These are phyloP conservation scores for Didymella keratinophila DNA, from an alignment of 2,329 filamentous ascomycete species.

Conservation along the genomic window DNA sequence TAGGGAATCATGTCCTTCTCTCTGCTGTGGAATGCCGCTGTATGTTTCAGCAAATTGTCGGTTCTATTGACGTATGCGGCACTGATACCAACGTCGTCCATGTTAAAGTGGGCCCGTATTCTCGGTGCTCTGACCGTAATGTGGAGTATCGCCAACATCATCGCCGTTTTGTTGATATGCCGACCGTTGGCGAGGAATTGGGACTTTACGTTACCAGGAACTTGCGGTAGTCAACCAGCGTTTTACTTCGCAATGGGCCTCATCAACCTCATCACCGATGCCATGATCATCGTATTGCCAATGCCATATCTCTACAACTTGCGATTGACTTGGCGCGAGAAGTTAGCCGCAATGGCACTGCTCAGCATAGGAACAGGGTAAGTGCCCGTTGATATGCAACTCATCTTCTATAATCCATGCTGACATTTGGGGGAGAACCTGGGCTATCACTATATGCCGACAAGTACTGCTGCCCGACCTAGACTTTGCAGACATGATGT, in stretches of 20 bases:
- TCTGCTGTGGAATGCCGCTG: slow-evolving; percentile 31
- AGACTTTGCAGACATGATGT: slow-evolving; percentile 30
- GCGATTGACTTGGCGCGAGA: slow-evolving; percentile 21
- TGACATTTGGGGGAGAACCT: slow-evolving; percentile 4
- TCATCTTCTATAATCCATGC: slow-evolving; percentile 24
- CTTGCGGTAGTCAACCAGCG: slow-evolving; percentile 26
- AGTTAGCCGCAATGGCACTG: slow-evolving; percentile 26
- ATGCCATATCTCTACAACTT: slow-evolving; percentile 33
- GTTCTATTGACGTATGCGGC: slow-evolving; percentile 31
- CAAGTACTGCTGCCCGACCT: slow-evolving; percentile 23
- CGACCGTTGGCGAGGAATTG: slow-evolving; percentile 29
- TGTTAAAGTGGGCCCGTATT: slow-evolving; percentile 15
- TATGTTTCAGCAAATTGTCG: slow-evolving; percentile 32
- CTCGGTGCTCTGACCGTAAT: slow-evolving; percentile 10
- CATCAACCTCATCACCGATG: slow-evolving; percentile 32
- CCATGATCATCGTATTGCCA: slow-evolving; percentile 26
- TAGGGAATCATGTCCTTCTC: slow-evolving; percentile 29
- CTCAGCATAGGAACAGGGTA: slow-evolving; percentile 33
- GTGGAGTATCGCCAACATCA: slow-evolving; percentile 25
- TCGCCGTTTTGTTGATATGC: slow-evolving; percentile 29
- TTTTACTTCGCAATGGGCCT: slow-evolving; percentile 29
- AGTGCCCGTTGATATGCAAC: slow-evolving; percentile 16
- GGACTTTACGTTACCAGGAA: slow-evolving; percentile 25
- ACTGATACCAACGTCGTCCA: slow-evolving; percentile 24
- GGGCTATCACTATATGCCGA: slow-evolving; percentile 37